Conservation (phyloP, 768 basidiomycete genomes). For the Cytidiella melzeri region DNA sequence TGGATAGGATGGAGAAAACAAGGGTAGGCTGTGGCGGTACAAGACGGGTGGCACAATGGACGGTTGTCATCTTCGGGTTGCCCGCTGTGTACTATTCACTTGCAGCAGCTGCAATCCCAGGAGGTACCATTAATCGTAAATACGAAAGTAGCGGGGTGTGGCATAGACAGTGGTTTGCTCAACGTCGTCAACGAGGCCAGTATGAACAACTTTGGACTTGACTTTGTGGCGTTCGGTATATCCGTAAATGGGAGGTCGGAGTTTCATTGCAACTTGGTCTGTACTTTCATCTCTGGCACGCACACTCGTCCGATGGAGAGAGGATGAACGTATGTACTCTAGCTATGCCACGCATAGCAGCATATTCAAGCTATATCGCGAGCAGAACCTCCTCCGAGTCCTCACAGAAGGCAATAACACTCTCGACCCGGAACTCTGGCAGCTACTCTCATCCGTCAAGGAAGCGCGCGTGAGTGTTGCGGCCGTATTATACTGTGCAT, state of each 20-base stretch:
- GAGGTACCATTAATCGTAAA: too few species aligned
- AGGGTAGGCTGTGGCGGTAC: too few species aligned
- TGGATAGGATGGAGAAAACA: too few species aligned
- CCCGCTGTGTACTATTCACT: too few species aligned
- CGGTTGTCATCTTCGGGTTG: too few species aligned
- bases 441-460: conserved; percentile 80
- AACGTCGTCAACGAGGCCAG: too few species aligned
- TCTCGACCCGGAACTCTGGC: conserved; percentile 68
- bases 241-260: conserved; percentile 21
- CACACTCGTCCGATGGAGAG: conserved; percentile 20
- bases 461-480: conserved; percentile 70
- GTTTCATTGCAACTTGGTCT: conserved; percentile 19
- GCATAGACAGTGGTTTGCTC: too few species aligned
- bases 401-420: conserved; percentile 68
- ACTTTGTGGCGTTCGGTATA: conserved; percentile 5
- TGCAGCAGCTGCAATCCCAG: too few species aligned
- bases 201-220: neutral
- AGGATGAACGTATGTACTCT: conserved; percentile 34
- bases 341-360: conserved; percentile 18
- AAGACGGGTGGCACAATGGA: too few species aligned
- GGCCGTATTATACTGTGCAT: conserved; percentile 7
- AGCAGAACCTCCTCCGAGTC: conserved; percentile 83
- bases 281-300: conserved; percentile 21
- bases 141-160: too few species aligned
- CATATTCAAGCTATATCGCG: conserved; percentile 8